Base-by-base conservation (phyloP, 1,284 basidiomycete genomes). In the Paramarasmius palmivorus region DNA sequence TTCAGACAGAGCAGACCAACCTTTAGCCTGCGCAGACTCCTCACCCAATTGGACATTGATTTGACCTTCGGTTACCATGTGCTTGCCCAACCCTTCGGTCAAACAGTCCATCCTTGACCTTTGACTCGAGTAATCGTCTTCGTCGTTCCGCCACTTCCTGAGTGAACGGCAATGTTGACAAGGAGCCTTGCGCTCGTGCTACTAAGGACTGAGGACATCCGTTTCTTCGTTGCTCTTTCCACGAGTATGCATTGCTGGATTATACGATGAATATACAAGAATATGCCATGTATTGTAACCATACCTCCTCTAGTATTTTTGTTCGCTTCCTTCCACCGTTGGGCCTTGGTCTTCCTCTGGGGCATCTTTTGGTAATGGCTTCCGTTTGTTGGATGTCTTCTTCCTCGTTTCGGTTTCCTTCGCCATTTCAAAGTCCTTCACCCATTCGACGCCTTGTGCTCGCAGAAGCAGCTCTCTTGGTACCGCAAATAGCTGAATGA, bases 1-100 rank as follows among this genome's bases (percentile, higher is more conserved):
- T 32, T 19, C n/a, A 7, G 17, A 35, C 53, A 4, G 36, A 41
- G 53, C 19, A 40, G 29, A 68, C 78, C 32, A 56, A 92, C 92
- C 82, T 94, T 94, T 61, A 99, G 72, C 49, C 80, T 87, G 47
- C 95, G 75, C 61, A 98, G 70, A 63, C 79, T 98, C 94, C 61
- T 98, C 95, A 4, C 92, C 92, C 0, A 96, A 80, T 70, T 98
- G 95, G 14, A 98, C 94, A 46, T 90, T 88, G 7, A 95, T 78
- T 22, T 81, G 75, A 6, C 75, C 78, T 60, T 85, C 83, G 1
- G 82, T 84, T 0, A 97, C 88, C 42, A 79, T 76, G 63, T 93
- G 83, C 69, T 88, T 92, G 22, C 94, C n/a, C 89, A 6, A 96
- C 60, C 66, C 81, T 82, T 68, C 84, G 73, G 35, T 84, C 92